A percentile compares a stretch with the other conserved stretches of the same genome.
Evolutionary conservation across 768 basidiomycete species (phyloP).

Genomic region (Daedaleopsis sinensis): DNA sequence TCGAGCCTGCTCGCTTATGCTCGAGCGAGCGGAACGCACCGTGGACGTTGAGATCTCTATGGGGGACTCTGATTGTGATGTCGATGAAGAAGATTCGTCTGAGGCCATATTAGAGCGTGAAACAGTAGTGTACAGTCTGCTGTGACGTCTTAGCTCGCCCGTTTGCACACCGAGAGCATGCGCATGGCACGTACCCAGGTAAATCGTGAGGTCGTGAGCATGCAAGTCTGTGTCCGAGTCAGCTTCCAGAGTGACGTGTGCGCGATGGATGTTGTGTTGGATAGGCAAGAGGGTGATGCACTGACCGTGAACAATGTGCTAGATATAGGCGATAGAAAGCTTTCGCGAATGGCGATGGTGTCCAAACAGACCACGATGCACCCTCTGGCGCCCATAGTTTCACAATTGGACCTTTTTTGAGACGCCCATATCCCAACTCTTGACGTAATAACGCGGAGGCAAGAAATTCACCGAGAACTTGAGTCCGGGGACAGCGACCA

Average conservation of each 20-base stretch:
- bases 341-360: conserved; percentile 2
- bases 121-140: conserved; percentile 12
- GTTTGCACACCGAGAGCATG: background rate
- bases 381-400: background rate
- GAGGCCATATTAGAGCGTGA: conserved; percentile 5
- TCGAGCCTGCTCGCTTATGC: conserved; percentile 13
- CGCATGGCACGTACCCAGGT: conserved; percentile 13
- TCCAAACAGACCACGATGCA: conserved; percentile 11
- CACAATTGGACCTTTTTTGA: background rate
- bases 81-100: conserved; percentile 28
- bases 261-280: background rate
- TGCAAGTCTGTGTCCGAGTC: background rate
- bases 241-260: background rate
- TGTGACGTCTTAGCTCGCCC: conserved; percentile 2
- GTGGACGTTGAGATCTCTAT: conserved; percentile 7
- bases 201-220: conserved; percentile 15
- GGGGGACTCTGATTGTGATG: conserved; percentile 17
- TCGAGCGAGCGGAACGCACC: conserved; percentile 14
- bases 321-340: background rate
- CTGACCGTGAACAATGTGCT: conserved; percentile 20
- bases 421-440: conserved; percentile 1
- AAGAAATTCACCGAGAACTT: background rate
- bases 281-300: background rate
- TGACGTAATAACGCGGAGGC: background rate
- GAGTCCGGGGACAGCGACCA: too few relatives aligned